Conservation (phyloP, 2,329 filamentous ascomycete species). For the Trichothecium roseum region DNA sequence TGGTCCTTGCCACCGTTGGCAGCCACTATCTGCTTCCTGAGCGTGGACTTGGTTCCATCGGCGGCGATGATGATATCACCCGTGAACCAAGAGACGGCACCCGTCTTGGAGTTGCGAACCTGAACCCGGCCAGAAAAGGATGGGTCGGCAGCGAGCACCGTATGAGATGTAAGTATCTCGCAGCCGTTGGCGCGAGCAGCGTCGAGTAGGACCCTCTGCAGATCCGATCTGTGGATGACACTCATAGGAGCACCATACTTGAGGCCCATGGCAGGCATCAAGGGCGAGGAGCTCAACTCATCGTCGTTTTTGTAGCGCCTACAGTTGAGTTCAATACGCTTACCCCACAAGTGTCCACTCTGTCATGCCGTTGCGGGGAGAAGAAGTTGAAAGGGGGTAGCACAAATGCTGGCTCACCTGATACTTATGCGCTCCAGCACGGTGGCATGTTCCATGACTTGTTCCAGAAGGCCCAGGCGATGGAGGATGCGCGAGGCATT, state of each 20-base stretch:
- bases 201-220: conserved; percentile 6
- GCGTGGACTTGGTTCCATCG: conserved; percentile 5
- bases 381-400: too few relatives aligned
- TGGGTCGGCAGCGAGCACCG: too few relatives aligned
- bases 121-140: conserved; percentile 1
- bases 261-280: too few relatives aligned
- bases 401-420: too few relatives aligned
- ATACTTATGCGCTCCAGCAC: too few relatives aligned
- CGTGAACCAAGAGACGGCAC: conserved; percentile 1
- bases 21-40: conserved; percentile 2
- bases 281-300: too few relatives aligned
- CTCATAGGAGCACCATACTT: background rate
- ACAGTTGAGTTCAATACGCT: too few relatives aligned
- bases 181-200: conserved; percentile 7
- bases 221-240: conserved; percentile 9
- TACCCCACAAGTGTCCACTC: too few relatives aligned
- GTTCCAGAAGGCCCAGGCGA: too few relatives aligned
- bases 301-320: too few relatives aligned
- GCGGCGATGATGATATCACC: conserved; percentile 7
- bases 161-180: background rate
- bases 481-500: conserved; percentile 3
- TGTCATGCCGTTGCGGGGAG: too few relatives aligned
- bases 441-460: too few relatives aligned
- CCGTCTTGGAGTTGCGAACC: background rate
- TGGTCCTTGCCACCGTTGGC: conserved; percentile 1